phyloP scores from a whole-genome alignment of 2,329 filamentous ascomycete genomes.

The Epichloe gansuensis region DNA sequence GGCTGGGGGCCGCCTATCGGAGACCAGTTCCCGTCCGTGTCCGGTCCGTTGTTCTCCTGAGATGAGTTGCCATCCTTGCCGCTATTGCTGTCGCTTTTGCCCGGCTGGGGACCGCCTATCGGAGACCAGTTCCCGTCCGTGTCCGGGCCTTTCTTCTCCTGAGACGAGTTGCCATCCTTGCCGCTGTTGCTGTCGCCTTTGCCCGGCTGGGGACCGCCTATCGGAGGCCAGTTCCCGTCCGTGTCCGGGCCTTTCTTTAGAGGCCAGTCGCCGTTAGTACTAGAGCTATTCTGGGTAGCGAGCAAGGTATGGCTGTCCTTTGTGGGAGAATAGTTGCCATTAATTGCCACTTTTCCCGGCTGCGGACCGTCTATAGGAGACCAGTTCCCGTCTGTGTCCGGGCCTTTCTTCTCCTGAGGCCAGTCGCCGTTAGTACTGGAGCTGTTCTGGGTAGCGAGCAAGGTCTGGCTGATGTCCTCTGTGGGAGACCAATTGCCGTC shows the following conservation, averaged over 20 bases:
- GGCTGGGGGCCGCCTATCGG: background rate
- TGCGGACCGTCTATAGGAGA: too few relatives aligned
- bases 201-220: too few relatives aligned
- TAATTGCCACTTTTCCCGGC: background rate
- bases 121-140: background rate
- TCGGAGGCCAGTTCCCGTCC: background rate
- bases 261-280: background rate
- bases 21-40: background rate
- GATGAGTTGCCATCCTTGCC: background rate
- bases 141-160: background rate
- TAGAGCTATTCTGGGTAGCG: background rate
- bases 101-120: too few relatives aligned
- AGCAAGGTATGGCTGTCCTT: too few relatives aligned
- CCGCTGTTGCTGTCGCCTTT: too few relatives aligned
- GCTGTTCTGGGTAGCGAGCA: too few relatives aligned
- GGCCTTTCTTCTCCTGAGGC: background rate
- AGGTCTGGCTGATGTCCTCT: too few relatives aligned
- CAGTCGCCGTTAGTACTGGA: background rate
- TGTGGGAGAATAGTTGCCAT: background rate
- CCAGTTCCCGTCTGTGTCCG: background rate
- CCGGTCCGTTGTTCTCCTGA: accelerated
- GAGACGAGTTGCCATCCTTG: background rate
- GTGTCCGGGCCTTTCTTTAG: background rate
- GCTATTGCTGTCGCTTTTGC: too few relatives aligned
- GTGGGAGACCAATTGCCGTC: background rate